A percentile compares a stretch with the other conserved stretches of the same genome.
Conservation (phyloP, 768 basidiomycete species). For the Lactarius deliciosus region DNA sequence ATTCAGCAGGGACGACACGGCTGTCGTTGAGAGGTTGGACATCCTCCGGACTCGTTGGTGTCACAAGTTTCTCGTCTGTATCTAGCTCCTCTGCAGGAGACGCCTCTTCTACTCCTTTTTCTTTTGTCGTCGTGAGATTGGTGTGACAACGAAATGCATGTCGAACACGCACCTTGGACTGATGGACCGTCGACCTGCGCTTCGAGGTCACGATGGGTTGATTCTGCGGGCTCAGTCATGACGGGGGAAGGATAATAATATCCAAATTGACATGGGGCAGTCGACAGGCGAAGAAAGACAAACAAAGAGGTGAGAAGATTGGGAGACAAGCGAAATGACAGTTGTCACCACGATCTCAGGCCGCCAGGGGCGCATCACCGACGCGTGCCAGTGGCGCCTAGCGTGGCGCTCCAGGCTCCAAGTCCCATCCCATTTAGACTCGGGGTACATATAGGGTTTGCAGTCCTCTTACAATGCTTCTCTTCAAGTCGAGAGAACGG, state of each 20-base stretch:
- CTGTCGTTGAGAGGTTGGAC: neutral
- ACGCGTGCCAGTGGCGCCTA: neutral
- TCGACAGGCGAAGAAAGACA: neutral
- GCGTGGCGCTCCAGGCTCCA: no score
- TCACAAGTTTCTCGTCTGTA: neutral
- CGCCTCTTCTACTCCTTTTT: neutral
- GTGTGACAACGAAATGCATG: neutral
- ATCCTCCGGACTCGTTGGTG: neutral
- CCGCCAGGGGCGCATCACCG: neutral
- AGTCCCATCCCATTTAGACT: neutral
- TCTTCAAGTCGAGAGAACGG: neutral
- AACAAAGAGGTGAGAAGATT: neutral
- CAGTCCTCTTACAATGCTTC: neutral
- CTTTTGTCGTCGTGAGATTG: neutral
- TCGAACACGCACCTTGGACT: neutral
- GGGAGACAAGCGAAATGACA: neutral
- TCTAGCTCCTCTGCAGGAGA: neutral
- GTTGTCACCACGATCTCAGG: neutral
- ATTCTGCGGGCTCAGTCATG: conserved; percentile 2
- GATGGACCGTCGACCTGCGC: neutral
- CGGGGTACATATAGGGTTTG: neutral
- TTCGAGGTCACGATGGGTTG: neutral
- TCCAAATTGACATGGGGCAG: neutral
- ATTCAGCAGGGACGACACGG: neutral
- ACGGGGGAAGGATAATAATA: neutral